Conservation (phyloP, 768 basidiomycete genomes). For the Rhizopogon vinicolor region DNA sequence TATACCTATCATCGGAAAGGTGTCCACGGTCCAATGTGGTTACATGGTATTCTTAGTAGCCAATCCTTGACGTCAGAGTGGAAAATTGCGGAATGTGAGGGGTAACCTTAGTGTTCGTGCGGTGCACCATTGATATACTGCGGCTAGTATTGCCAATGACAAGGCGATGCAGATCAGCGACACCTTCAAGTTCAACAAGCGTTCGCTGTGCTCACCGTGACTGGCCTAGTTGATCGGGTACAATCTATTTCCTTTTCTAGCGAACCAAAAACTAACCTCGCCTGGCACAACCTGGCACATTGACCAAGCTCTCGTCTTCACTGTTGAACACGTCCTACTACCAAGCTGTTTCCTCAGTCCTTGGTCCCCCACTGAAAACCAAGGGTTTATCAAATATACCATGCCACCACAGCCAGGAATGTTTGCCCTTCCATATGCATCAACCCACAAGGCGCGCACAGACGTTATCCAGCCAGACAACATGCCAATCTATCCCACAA, state of each 20-base stretch:
- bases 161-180: neutral
- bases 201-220: too few relatives aligned
- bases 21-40: neutral
- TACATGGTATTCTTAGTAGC: neutral
- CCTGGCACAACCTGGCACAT: neutral
- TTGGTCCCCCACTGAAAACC: neutral
- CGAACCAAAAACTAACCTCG: constrained; percentile 9
- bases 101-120: neutral
- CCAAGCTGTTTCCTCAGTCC: neutral
- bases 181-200: neutral
- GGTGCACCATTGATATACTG: neutral
- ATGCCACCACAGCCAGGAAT: constrained; percentile 73
- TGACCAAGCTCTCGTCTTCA: neutral
- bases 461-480: constrained; percentile 24
- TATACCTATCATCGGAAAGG: neutral
- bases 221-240: constrained; percentile 3
- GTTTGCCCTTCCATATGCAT: constrained; percentile 56
- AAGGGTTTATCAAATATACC: neutral
- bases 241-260: constrained; percentile 15
- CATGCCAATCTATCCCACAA: constrained; percentile 9
- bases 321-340: neutral
- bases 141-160: neutral
- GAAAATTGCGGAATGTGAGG: neutral
- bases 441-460: constrained; percentile 39
- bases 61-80: neutral